Percentiles rank a stretch among this genome's conserved stretches.
Evolutionary conservation across 495 filamentous ascomycete species (phyloP).

Genomic region (Umbilicaria muhlenbergii): DNA sequence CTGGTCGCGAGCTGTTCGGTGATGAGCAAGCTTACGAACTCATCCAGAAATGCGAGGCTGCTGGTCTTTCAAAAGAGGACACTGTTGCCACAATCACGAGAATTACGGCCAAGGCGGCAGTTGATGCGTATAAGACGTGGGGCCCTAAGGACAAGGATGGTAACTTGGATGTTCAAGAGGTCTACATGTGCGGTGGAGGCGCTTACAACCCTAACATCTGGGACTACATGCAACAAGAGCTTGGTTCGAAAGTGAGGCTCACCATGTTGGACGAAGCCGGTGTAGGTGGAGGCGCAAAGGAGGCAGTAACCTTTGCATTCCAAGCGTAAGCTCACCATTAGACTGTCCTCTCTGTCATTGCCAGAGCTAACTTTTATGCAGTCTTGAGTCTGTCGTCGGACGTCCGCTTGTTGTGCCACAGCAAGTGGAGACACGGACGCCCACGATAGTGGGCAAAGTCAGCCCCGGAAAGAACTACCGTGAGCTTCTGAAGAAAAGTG

Average conservation of each 20-base stretch:
- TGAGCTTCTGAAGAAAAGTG: conserved; percentile 31
- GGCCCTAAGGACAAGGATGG: conserved; percentile 1
- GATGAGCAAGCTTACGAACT: conserved; percentile 9
- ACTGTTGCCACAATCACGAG: conserved; percentile 11
- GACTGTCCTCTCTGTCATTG: too few relatives aligned
- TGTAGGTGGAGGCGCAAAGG: conserved; percentile 36
- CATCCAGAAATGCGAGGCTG: conserved; percentile 3
- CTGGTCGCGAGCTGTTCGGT: conserved; percentile 5
- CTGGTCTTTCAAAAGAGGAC: conserved; percentile 8
- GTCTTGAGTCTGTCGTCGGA: conserved; percentile 36
- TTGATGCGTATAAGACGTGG: conserved; percentile 10
- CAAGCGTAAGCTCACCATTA: conserved; percentile 17
- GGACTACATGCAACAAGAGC: conserved; percentile 30
- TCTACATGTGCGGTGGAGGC: conserved; percentile 45
- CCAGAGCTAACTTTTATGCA: too few relatives aligned
- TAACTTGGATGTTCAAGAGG: conserved; percentile 30
- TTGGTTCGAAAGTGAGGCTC: conserved; percentile 28
- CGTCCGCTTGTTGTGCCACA: conserved; percentile 34
- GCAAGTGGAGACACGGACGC: conserved; percentile 17
- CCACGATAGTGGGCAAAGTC: conserved; percentile 38
- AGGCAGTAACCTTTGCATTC: conserved; percentile 43
- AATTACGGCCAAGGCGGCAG: conserved; percentile 10
- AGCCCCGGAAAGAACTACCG: conserved; percentile 39
- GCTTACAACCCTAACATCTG: conserved; percentile 41
- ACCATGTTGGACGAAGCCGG: conserved; percentile 39